Conservation (phyloP, 495 filamentous ascomycete species). For the Venustampulla echinocandica region DNA sequence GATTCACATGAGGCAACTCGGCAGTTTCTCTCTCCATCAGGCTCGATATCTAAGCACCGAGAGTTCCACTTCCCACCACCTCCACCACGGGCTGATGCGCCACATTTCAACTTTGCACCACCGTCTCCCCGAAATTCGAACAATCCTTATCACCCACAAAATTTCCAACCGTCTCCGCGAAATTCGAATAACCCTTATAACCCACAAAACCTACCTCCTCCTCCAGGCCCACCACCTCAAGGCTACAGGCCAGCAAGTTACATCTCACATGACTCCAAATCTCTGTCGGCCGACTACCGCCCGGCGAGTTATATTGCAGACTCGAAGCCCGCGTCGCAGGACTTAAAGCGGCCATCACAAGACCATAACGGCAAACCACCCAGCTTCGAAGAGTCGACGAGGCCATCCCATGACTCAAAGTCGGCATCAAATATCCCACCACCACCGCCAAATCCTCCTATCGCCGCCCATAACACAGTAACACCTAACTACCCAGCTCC, state of each 20-base stretch:
- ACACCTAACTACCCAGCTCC: constrained; percentile 7
- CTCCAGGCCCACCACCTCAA: constrained; percentile 7
- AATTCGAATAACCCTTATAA: constrained; percentile 18
- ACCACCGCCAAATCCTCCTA: constrained; percentile 5
- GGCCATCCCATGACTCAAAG: constrained; percentile 1
- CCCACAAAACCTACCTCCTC: constrained; percentile 9
- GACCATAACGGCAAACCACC: background rate
- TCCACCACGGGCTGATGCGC: constrained; percentile 28
- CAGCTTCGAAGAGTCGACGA: background rate
- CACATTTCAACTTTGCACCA: constrained; percentile 46
- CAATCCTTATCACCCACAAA: background rate
- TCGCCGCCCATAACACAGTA: background rate
- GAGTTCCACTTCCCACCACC: constrained; percentile 49
- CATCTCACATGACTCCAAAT: constrained; percentile 5
- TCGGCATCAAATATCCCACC: constrained; percentile 7
- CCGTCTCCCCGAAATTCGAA: constrained; percentile 30
- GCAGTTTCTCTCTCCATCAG: constrained; percentile 16
- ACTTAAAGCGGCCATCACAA: background rate
- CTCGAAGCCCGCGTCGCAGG: background rate
- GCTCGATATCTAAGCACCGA: constrained; percentile 18
- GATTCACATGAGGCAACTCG: constrained; percentile 18
- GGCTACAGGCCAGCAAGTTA: constrained; percentile 10
- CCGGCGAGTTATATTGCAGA: background rate
- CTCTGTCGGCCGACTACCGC: background rate
- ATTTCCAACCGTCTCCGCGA: constrained; percentile 34